Evolutionary conservation across 1,284 basidiomycete species (phyloP), one percentile per base, ranked within the genome.

Genomic region (Pyrrhoderma noxium): DNA sequence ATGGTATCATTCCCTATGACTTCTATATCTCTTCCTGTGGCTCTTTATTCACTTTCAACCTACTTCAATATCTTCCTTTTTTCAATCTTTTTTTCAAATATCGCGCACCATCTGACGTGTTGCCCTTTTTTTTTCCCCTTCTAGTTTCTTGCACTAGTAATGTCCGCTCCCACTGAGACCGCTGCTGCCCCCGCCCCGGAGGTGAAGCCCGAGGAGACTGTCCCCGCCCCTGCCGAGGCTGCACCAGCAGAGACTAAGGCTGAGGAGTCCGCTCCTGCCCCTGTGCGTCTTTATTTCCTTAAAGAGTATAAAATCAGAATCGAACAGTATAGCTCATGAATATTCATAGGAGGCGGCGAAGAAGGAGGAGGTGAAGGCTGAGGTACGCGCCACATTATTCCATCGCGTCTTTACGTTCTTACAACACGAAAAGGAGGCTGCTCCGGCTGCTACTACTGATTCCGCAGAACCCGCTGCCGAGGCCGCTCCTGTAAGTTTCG

Each of bases 91-190:
- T 44, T 38, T 45, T 16, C 9, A 36, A 8, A n/a, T n/a, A n/a
- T n/a, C n/a, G n/a, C n/a, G n/a, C 19, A n/a, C 38, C 23, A 21
- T 21, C 48, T 51, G 21, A 53, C 47, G 52, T 52, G 55, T 58
- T 57, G 59, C 54, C 55, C 57, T 54, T 58, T 53, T 46, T 54
- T 56, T 60, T 51, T 49, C 41, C 53, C 25, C 57, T 31, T 4
- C 63, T 79, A 72, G 49, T 49, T 65, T 70, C 69, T 70, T 67
- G 69, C 65, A 74, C 71, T 73, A 70, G 78, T 88, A 85, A 89
- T 89, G 85, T 89, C 88, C 74, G 77, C 83, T 65, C 65, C 60
- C 55, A 60, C 79, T 62, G 82, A 80, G 67, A 68, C 70, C 64
- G 64, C 72, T 64, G 69, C 70, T 67, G 70, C 68, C 61, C 67